Evolutionary conservation across 768 basidiomycete species (phyloP), one percentile per base, ranked within the genome.

Genomic region (Chiua virens): DNA sequence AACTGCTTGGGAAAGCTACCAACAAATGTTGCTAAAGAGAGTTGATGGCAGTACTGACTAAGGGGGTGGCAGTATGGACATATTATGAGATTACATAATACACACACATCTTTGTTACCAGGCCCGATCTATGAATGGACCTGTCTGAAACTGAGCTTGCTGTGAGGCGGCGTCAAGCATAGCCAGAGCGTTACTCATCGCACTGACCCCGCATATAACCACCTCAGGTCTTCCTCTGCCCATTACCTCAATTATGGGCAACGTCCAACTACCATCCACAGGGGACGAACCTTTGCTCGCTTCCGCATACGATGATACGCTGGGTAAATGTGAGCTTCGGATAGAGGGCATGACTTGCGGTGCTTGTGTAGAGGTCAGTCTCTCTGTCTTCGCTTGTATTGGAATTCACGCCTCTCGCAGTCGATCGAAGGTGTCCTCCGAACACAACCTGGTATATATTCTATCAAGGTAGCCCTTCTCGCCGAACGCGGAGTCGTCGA

Each of bases 291-390:
- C 55, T 13, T 53, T 65, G 7, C 54, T 64, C 27, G 55, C 60
- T 9, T 63, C 46, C 39, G 71, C 41, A 50, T 23, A 22, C 15
- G 51, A 56, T 8, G 42, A 30, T 15, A 57, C 45, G 5, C 65
- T 71, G 9, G 80, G 80, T 48, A 85, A 75, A 72, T 91, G 88
- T 60, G 89, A 93, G 66, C 69, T 93, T 32, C 74, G 87, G 53
- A 85, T 94, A 63, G 86, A 91, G 68, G 91, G 91, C 11, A 94
- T 94, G 92, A 92, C 92, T 0, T 94, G 92, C 60, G 86, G 90
- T 8, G 75, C 90, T 30, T 94, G 92, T 61, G 92, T 93, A 9
- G 87, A 91, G 82, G 91, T 90, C 61, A 58, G 82, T 66, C 25
- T 8, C 11, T 8, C 14, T 3, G 1, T 20, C 20, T 28, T 5